Conservation (phyloP, 495 filamentous ascomycete genomes). For the Trichoderma reesei region DNA sequence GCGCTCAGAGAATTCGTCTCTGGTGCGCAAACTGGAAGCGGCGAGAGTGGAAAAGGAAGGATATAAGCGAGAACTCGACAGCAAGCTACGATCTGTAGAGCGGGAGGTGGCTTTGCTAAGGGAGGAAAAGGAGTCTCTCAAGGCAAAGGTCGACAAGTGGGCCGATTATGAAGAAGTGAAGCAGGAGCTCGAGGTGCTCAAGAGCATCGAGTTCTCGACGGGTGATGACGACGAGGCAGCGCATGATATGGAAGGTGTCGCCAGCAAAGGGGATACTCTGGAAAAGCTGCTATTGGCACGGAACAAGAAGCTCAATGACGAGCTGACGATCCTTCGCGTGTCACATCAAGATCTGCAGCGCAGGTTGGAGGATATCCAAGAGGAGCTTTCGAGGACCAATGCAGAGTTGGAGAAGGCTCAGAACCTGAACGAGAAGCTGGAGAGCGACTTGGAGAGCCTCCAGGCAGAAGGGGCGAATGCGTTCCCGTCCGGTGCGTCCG, state of each 20-base stretch:
- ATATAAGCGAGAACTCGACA: constrained; percentile 61
- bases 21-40: constrained; percentile 79
- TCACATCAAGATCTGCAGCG: constrained; percentile 86
- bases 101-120: constrained; percentile 57
- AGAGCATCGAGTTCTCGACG: constrained; percentile 92
- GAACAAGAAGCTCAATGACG: constrained; percentile 92
- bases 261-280: constrained; percentile 59
- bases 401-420: constrained; percentile 78
- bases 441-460: constrained; percentile 80
- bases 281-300: constrained; percentile 85
- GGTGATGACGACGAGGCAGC: constrained; percentile 68
- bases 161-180: constrained; percentile 94
- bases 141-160: constrained; percentile 74
- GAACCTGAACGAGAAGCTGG: constrained; percentile 75
- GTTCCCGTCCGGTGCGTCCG: constrained; percentile 79
- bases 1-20: constrained; percentile 81
- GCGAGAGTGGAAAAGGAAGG: constrained; percentile 72
- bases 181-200: constrained; percentile 89
- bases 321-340: constrained; percentile 83
- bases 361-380: constrained; percentile 69
- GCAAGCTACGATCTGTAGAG: constrained; percentile 62
- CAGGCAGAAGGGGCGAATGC: constrained; percentile 76
- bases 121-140: constrained; percentile 60
- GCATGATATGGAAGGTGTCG: constrained; percentile 27
- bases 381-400: constrained; percentile 74